Base-by-base conservation (phyloP, 768 basidiomycete species). In the Rhodosporidiobolus odoratus region DNA sequence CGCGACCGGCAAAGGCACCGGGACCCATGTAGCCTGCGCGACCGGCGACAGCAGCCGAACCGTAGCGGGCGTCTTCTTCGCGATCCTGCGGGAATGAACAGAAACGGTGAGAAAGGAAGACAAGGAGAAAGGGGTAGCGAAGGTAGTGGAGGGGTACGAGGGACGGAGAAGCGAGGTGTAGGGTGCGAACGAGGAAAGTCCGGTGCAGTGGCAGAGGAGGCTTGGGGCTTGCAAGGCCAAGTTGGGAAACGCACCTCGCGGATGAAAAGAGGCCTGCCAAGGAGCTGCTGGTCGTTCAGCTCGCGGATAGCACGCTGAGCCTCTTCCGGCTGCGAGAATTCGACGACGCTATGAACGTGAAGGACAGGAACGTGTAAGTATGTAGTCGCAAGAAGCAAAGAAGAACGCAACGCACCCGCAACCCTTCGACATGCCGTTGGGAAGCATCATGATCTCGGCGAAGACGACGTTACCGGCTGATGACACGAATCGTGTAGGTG, bases 381-480 rank as follows among this genome's bases (percentile, higher is more conserved):
- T 3, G 12, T 53, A n/a, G 37, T 13, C 43, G 54, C 9, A 43
- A 30, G 16, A 21, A 52, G 10, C 4, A 25, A 30, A 40, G 27
- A 19, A 45, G 32, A 56, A 50, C 50, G 30, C 6, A 12, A 85
- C 94, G 82, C 78, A 97, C 96, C 95, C 95, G 88, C 95, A 99
- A 80, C 95, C 95, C 81, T 99, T 99, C 34, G 94, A 97, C 64
- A 95, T 86, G 38, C 95, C 95, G 30, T 90, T 94, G 23, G 95
- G 95, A 10, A 96, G 96, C 76, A 93, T 84, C 78, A 99, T 87
- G 77, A 99, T 92, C 88, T 99, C 95, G 86, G 95, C 91, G 87
- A 99, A 99, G 81, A 95, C 88, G 80, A 97, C 94, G 85, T 94
- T 93, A 85, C 95, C 95, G 87, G 92, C 95, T 95, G 88, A 73